These are phyloP conservation scores for Alternaria ethzedia DNA, from an alignment of 2,329 filamentous ascomycete genomes.

Conservation along the genomic window DNA sequence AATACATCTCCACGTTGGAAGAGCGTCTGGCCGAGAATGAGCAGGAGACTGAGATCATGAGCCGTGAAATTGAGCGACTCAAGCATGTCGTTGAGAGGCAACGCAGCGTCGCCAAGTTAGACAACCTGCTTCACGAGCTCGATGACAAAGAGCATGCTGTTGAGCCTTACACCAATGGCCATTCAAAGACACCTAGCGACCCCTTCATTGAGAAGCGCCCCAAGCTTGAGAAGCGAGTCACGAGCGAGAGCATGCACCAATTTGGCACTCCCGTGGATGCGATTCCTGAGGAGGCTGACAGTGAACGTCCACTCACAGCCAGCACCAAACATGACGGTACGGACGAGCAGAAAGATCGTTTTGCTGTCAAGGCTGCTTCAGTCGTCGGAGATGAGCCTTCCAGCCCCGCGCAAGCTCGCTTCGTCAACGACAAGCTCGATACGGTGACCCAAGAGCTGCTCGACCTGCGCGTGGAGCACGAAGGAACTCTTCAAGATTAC, in stretches of 20 bases:
- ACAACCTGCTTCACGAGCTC: conserved; percentile 88
- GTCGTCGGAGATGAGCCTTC: conserved; percentile 57
- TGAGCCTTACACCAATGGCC: conserved; percentile 43
- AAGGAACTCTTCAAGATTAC: conserved; percentile 79
- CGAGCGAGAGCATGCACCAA: conserved; percentile 36
- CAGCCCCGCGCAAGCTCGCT: conserved; percentile 80
- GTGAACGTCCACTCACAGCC: conserved; percentile 38
- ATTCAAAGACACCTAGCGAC: conserved; percentile 42
- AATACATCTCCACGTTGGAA: conserved; percentile 96
- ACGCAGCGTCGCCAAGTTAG: conserved; percentile 90
- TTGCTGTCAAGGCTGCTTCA: conserved; percentile 19
- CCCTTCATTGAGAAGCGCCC: conserved; percentile 40
- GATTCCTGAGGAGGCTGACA: conserved; percentile 46
- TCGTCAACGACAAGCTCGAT: conserved; percentile 92
- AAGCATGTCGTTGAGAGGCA: conserved; percentile 96
- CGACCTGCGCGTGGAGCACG: conserved; percentile 88
- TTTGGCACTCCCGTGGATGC: conserved; percentile 43
- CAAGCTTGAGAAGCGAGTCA: conserved; percentile 28
- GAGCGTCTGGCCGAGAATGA: conserved; percentile 94
- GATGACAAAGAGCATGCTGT: conserved; percentile 60
- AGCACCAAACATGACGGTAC: conserved; percentile 21
- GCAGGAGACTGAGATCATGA: conserved; percentile 95
- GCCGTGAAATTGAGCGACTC: conserved; percentile 90
- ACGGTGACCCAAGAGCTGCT: conserved; percentile 89
- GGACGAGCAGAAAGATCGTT: conserved; percentile 19